Evolutionary conservation across 1,139 yeast genomes (phyloP), one percentile per base, ranked within the genome.

Genomic region (Hyphopichia buzzinii): DNA sequence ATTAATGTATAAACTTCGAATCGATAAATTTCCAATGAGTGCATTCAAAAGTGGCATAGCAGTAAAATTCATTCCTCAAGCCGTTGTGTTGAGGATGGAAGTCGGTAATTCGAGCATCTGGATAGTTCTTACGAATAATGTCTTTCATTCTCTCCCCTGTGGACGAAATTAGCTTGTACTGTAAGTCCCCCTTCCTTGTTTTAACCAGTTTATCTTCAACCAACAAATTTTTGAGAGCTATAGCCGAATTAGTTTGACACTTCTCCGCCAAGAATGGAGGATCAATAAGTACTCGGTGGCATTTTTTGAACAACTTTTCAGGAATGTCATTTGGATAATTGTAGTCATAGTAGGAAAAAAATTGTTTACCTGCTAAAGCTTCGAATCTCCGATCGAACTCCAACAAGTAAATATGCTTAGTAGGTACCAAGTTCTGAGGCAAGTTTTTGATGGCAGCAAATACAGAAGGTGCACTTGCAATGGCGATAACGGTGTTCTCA

Each of bases 391-490:
- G 75, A 54, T 89, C 96, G 52, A 54, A 85, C 55, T 89, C 97
- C 39, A 88, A 67, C 36, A 89, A 67, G 54, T 85, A 87, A 17
- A 85, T 79, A 39, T 84, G 74, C 39, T 77, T 53, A 0, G 90
- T 84, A 17, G 87, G 88, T 19, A 86, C 52, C 10, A 74, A 68
- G 21, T 64, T 57, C 7, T 65, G 60, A 5, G 81, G 77, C 28
- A 66, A 55, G 41, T 77, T 75, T 47, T 72, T 74, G 32, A 89
- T 77, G 1, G 94, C 94, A 1, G 96, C 95, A 60, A 81, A 89
- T 2, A 87, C 96, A 0, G 96, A 84, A 5, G 97, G 96, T 1
- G 96, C 96, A 63, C 92, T 81, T 1, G 87, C 86, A 39, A 89
- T 74, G 30, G 82, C 87, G 33, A 87, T 71, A 1, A 79, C 79